Conservation (phyloP, 1,284 basidiomycete genomes). For the Puccinia horiana region DNA sequence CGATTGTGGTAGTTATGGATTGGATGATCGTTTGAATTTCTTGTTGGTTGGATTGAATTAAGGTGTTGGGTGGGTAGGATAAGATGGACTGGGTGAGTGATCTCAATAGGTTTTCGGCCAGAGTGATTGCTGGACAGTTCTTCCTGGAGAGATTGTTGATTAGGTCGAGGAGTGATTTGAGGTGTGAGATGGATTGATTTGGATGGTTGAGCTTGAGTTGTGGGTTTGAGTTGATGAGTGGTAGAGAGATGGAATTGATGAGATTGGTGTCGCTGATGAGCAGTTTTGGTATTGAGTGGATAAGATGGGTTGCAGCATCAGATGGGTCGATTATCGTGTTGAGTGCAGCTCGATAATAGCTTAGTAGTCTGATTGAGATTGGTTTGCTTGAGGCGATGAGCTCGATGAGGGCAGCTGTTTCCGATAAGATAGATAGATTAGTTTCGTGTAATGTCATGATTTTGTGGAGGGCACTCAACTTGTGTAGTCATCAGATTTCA, state of each 20-base stretch:
- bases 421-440: background rate
- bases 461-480: background rate
- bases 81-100: conserved; percentile 1
- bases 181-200: background rate
- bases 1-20: conserved; percentile 7
- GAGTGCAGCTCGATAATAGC: conserved; percentile 15
- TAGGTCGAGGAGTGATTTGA: background rate
- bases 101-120: background rate
- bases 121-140: background rate
- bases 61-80: conserved; percentile 4
- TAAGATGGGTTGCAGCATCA: conserved; percentile 3
- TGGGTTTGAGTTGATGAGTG: conserved; percentile 11
- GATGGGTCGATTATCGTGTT: background rate
- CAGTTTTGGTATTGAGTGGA: background rate
- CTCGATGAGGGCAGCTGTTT: background rate
- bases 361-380: conserved; percentile 16
- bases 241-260: conserved; percentile 5
- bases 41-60: background rate
- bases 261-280: background rate
- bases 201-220: background rate
- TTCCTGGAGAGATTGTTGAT: background rate
- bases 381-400: background rate
- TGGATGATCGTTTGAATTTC: background rate
- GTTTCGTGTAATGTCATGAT: too few relatives aligned
- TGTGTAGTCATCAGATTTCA: background rate